phyloP scores from a whole-genome alignment of 129 eudicot species.

The Arctium lappa region DNA sequence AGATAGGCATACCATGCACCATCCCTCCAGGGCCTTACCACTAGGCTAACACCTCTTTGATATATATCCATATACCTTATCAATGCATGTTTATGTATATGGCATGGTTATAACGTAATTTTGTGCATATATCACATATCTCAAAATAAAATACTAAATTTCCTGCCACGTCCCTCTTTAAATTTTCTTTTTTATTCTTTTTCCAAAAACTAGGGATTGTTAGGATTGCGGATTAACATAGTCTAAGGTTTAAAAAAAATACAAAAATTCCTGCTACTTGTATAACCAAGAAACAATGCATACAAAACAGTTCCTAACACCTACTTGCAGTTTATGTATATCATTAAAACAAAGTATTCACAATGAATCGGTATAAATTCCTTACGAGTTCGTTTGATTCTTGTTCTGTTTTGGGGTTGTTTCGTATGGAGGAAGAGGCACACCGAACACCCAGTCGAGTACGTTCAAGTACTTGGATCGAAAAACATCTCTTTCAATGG shows the following conservation, averaged over 20 bases:
- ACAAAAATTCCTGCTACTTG: not conserved
- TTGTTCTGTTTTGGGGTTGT: conserved; percentile 54
- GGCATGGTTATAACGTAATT: not conserved
- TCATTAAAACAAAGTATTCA: not conserved
- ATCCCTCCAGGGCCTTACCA: too few species aligned
- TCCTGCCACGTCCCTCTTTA: too few species aligned
- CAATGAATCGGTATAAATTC: not conserved
- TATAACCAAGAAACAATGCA: not conserved
- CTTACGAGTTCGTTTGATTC: not conserved
- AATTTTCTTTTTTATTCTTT: too few species aligned
- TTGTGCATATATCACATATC: too few species aligned
- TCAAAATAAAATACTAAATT: too few species aligned
- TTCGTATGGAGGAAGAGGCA: conserved; percentile 77
- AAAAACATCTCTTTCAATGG: conserved; percentile 92
- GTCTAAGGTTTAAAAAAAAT: not conserved
- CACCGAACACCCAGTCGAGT: conserved; percentile 99
- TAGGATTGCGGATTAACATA: too few species aligned
- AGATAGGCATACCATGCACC: too few species aligned
- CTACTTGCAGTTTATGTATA: not conserved
- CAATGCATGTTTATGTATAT: not conserved
- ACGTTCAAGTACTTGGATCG: conserved; percentile 94
- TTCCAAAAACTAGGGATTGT: too few species aligned
- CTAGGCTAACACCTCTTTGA: too few species aligned
- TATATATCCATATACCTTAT: not conserved
- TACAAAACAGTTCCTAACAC: not conserved